phyloP scores from a whole-genome alignment of 2,329 filamentous ascomycete genomes.

The Botrytis tulipae region DNA sequence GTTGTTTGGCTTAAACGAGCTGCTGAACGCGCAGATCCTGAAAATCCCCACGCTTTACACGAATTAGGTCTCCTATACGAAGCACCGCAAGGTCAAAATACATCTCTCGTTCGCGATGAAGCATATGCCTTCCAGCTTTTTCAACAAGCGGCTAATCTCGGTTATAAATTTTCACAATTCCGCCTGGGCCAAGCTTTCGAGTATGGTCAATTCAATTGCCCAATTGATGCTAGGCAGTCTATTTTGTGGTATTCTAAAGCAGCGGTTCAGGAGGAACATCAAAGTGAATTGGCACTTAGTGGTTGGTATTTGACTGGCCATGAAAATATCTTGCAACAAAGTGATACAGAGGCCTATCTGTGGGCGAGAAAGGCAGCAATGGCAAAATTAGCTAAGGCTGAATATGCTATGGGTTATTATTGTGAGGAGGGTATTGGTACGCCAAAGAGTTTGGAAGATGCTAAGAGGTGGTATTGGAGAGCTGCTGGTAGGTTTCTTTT shows the following conservation, averaged over 20 bases:
- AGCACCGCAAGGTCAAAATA: conserved; percentile 55
- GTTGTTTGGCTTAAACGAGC: conserved; percentile 91
- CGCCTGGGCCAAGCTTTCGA: conserved; percentile 85
- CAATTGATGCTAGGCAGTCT: conserved; percentile 76
- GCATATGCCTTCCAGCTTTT: conserved; percentile 78
- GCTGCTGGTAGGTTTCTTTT: conserved; percentile 75
- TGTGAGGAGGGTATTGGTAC: conserved; percentile 93
- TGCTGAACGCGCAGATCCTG: conserved; percentile 78
- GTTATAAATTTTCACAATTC: conserved; percentile 95
- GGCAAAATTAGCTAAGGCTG: conserved; percentile 84
- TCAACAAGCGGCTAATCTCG: conserved; percentile 78
- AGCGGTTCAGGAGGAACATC: conserved; percentile 90
- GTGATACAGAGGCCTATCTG: conserved; percentile 92
- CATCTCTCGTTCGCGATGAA: conserved; percentile 73
- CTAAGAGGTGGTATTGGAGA: conserved; percentile 96
- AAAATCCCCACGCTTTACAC: conserved; percentile 94
- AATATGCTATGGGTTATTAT: conserved; percentile 98
- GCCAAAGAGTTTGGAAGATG: conserved; percentile 83
- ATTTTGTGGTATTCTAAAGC: conserved; percentile 95
- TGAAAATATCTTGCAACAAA: conserved; percentile 84
- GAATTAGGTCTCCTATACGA: conserved; percentile 72
- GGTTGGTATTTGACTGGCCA: conserved; percentile 96
- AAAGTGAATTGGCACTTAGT: conserved; percentile 78
- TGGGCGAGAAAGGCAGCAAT: conserved; percentile 94
- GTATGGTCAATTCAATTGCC: conserved; percentile 79